Evolutionary conservation across 2,329 filamentous ascomycete genomes (phyloP), one percentile per base, ranked within the genome.

Genomic region (Colletotrichum graminicola): DNA sequence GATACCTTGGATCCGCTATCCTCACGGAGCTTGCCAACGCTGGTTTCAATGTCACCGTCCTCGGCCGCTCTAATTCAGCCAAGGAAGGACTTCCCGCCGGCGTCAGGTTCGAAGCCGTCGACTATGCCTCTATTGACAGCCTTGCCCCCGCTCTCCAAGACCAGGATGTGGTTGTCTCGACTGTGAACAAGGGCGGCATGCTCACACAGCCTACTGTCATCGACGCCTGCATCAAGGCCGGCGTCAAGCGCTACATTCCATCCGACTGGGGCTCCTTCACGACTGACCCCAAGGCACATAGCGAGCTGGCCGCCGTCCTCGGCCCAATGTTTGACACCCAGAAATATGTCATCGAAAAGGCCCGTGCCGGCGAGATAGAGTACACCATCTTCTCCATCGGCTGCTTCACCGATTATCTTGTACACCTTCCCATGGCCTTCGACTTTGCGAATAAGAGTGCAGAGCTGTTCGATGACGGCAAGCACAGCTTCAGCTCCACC

Each of bases 211-310:
- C 78, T 21, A 78, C 81, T 23, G 76, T 91, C 65, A 83, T 91
- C 56, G 86, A 91, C 60, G 90, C 89, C 1, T 84, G 88, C 18
- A 83, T 88, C 55, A 84, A 84, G 8, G 89, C 88, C 0, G 87
- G 88, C 10, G 88, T 91, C 8, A 84, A 87, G 74, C 84, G 88
- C n/a, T 90, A 91, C 80, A 80, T 92, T 36, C 89, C 89, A 1
- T 87, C 87, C 2, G 89, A 92, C 66, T 92, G 87, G 49, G 82
- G 81, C 26, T 78, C 78, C 10, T 77, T 83, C 63, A 74, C 78
- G 41, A 62, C 56, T n/a, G 64, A 67, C 52, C 64, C 68, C 26
- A 63, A 52, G 43, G 56, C 68, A 8, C 56, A 62, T 57, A 73
- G 81, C 66, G 61, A 78, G 2, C 82, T 91, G 1, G 85, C 88